Evolutionary conservation across 2,329 filamentous ascomycete species (phyloP).

Genomic region (Penicillium sp.): DNA sequence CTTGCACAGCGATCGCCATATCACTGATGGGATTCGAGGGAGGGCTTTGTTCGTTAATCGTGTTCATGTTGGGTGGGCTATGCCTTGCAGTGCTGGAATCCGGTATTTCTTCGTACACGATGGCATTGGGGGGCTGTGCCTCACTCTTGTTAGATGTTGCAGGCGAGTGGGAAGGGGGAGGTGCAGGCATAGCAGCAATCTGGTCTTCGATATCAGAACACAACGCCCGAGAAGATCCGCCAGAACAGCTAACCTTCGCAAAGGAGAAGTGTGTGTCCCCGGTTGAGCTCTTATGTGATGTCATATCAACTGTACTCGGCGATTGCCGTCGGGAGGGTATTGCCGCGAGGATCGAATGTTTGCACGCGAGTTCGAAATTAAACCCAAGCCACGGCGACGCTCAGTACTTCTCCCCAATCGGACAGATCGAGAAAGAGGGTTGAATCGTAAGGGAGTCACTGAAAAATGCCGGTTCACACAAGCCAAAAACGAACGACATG

Average conservation of each 20-base stretch:
- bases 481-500: constrained; percentile 48
- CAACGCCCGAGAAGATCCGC: neutral
- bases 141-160: constrained; percentile 30
- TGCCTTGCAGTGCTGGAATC: constrained; percentile 20
- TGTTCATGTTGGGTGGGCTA: constrained; percentile 20
- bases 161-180: constrained; percentile 29
- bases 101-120: constrained; percentile 22
- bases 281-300: constrained; percentile 31
- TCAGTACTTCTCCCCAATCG: constrained; percentile 28
- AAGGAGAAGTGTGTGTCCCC: constrained; percentile 60
- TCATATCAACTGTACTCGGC: constrained; percentile 30
- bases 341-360: constrained; percentile 20
- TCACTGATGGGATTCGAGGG: constrained; percentile 26
- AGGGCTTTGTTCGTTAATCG: constrained; percentile 18
- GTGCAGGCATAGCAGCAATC: constrained; percentile 48
- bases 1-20: constrained; percentile 37
- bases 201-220: constrained; percentile 26
- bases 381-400: constrained; percentile 15
- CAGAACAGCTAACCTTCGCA: constrained; percentile 65
- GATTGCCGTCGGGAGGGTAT: constrained; percentile 9
- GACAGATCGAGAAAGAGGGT: constrained; percentile 29
- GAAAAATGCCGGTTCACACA: constrained; percentile 45
- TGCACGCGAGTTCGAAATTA: constrained; percentile 24
- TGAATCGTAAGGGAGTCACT: constrained; percentile 40
- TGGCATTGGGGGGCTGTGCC: constrained; percentile 22